Evolutionary conservation across 352 stramenopile genomes (phyloP).

Genomic region (Phytophthora sansomeana): DNA sequence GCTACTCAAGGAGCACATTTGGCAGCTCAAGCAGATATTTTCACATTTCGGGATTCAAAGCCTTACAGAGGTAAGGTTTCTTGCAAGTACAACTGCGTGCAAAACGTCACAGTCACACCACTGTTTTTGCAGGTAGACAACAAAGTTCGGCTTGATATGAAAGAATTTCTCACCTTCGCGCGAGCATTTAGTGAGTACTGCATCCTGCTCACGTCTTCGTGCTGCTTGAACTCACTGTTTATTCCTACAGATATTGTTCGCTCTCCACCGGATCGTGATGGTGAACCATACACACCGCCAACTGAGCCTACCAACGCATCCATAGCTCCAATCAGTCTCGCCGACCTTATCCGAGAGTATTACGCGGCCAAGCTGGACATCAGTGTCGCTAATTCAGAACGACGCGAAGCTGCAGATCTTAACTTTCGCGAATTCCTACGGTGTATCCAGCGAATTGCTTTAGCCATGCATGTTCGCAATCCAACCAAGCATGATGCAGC

Average conservation of each 20-base stretch:
- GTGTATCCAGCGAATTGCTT: slow-evolving; percentile 68
- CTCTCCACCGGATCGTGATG: slow-evolving; percentile 52
- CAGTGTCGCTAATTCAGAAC: slow-evolving; percentile 59
- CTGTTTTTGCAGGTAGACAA: slow-evolving; percentile 46
- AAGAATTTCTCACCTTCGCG: slow-evolving; percentile 73
- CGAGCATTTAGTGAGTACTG: slow-evolving; percentile 68
- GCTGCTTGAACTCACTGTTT: slow-evolving; percentile 4
- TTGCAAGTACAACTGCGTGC: neutral
- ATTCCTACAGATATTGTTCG: slow-evolving; percentile 53
- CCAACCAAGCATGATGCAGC: slow-evolving; percentile 12
- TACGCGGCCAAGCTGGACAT: slow-evolving; percentile 81
- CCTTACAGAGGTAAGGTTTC: slow-evolving; percentile 49
- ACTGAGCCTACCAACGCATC: slow-evolving; percentile 32
- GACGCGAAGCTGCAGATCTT: slow-evolving; percentile 60
- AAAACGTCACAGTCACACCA: neutral
- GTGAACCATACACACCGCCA: slow-evolving; percentile 55
- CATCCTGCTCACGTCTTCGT: neutral
- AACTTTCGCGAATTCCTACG: slow-evolving; percentile 81
- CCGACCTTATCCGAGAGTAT: slow-evolving; percentile 75
- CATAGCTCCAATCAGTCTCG: slow-evolving; percentile 65
- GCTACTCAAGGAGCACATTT: slow-evolving; percentile 71
- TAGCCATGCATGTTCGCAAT: slow-evolving; percentile 68
- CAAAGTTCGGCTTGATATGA: slow-evolving; percentile 63
- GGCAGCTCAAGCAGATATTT: slow-evolving; percentile 82
- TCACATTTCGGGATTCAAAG: slow-evolving; percentile 76